Base-by-base conservation (phyloP, 1,284 basidiomycete genomes). In the Coriolopsis trogii region DNA sequence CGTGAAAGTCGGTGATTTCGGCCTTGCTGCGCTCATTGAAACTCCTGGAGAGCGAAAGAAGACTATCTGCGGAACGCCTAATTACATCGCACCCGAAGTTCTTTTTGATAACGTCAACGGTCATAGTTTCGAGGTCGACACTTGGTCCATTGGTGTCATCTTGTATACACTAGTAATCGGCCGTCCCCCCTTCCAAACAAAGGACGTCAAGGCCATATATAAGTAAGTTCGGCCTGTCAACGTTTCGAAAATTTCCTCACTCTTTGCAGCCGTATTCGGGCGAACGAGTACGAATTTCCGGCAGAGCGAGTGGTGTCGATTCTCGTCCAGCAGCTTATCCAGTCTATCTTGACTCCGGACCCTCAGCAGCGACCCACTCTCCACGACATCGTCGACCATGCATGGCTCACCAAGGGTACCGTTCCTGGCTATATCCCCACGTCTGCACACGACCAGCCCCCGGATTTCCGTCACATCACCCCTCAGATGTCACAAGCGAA, bases 31-130 rank as follows among this genome's bases (percentile, higher is more conserved):
- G 1, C 80, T 99, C 49, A 96, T 99, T 48, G 95, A 98, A 72
- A 95, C 87, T 68, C 91, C 91, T 9, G 95, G 95, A 1, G 97
- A 99, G 70, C 77, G 96, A 61, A 98, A 98, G 79, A 98, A 97
- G 84, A 99, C 96, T 0, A 96, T 98, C 42, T 98, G 96, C 64
- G 97, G 96, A 6, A 99, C 96, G 1, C 97, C 96, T 1, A 98
- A 99, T 70, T 98, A 99, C 70, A 98, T 99, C 61, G 97, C 97
- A 0, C 97, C 96, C 0, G 96, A 99, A 69, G 95, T 99, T 28
- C 75, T 99, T 54, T 98, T 98, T 69, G 95, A 98, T 69, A 93
- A 91, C 37, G 92, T 88, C 23, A 95, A 95, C 61, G 95, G 96
- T 0, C 96, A 99, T 72, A 95, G 92, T 67, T 99, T 98, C 65